Evolutionary conservation across 176 grass and related monocot genomes (phyloP), one percentile per base, ranked within the genome.

Genomic region (Juncus inflexus): DNA sequence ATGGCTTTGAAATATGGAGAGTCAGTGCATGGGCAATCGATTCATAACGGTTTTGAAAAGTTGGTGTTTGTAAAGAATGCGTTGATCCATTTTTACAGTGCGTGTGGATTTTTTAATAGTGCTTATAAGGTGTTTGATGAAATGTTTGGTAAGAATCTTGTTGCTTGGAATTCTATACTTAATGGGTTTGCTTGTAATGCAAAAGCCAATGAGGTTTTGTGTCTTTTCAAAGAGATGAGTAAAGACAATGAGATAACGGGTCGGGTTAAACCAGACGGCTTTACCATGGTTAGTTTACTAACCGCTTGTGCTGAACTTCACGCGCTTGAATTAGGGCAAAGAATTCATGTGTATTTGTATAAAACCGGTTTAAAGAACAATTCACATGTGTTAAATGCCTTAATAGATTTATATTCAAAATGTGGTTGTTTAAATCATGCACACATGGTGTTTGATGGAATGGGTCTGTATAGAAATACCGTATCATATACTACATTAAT

Each of bases 401-500:
- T 95, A 38, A 90, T 95, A 41, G 86, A 95, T 67, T 38, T 90
- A 12, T 95, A 90, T 60, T 69, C 86, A 4, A 95, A 95, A 62
- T 95, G 81, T 5, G 90, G 90, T 0, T 7, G 74, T 4, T 57
- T 95, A 0, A 72, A 74, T 12, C 67, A 82, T 36, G 78, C 86
- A 5, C 64, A 80, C 35, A 90, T 59, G 67, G 52, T 90, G 15
- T 96, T 90, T 56, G 65, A 83, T 56, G 87, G 85, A 60, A 90
- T 96, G 84, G 87, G 79, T 0, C 28, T 4, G 0, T 15, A 4
- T 15, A 84, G 60, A 15, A 90, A 84, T 1, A 69, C 78, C 0
- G 87, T 96, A 43, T 90, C 91, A 0, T 96, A 86, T 83, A 87
- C 83, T 2, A 87, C 73, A 0, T 72, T 90, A 67, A 83, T 95